Percentiles rank a stretch among this genome's conserved stretches.
Conservation (phyloP, 2,329 filamentous ascomycete species). For the Neonectria faginata region DNA sequence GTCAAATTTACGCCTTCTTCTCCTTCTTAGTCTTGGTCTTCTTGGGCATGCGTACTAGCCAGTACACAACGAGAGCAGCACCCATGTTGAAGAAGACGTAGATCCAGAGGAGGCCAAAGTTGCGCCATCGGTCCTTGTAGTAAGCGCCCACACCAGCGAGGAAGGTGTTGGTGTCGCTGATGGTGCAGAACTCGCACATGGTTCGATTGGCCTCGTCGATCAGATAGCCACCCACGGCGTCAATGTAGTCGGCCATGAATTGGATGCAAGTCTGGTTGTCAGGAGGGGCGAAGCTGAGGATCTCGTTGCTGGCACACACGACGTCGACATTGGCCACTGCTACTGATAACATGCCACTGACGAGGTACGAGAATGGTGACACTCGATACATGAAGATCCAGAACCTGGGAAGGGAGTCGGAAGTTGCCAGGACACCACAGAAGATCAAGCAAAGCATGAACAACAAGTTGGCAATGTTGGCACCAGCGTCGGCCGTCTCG, state of each 20-base stretch:
- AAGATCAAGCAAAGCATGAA: conserved; percentile 69
- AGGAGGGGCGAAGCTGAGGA: conserved; percentile 72
- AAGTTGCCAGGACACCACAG: conserved; percentile 45
- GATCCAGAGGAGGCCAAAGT: conserved; percentile 73
- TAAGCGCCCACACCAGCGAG: conserved; percentile 61
- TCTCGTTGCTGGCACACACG: conserved; percentile 76
- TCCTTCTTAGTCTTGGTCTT: conserved; percentile 50
- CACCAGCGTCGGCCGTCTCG: conserved; percentile 73
- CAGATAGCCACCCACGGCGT: conserved; percentile 64
- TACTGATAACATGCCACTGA: conserved; percentile 77
- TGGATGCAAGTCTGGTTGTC: conserved; percentile 66
- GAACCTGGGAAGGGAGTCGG: conserved; percentile 68
- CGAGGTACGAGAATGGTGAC: conserved; percentile 85
- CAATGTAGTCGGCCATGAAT: conserved; percentile 68
- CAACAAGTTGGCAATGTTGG: conserved; percentile 74
- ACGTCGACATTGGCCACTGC: conserved; percentile 77
- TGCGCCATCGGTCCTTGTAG: conserved; percentile 74
- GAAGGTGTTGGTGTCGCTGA: conserved; percentile 64
- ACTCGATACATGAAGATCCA: conserved; percentile 69
- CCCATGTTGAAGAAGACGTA: conserved; percentile 70
- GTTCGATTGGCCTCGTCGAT: conserved; percentile 59
- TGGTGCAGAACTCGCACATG: conserved; percentile 68
- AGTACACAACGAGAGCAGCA: conserved; percentile 68
- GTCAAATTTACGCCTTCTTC: conserved; percentile 31
- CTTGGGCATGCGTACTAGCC: conserved; percentile 63